These are phyloP conservation scores for Arxiozyma telluris DNA, from an alignment of 1,139 yeast species.

Conservation along the genomic window DNA sequence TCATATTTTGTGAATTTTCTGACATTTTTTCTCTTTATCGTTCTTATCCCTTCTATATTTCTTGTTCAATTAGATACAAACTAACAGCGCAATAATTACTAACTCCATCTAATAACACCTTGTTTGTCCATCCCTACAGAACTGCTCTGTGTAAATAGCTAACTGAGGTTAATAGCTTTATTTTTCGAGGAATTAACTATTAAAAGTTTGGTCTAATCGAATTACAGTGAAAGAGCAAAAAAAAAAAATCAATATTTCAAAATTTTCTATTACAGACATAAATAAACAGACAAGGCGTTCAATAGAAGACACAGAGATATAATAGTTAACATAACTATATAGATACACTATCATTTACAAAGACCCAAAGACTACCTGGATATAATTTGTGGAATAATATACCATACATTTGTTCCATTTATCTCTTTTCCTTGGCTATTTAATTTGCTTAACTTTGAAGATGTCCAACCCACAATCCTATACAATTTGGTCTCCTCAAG, in stretches of 20 bases:
- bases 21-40: neutral
- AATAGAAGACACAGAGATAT: no score
- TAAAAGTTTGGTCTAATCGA: neutral
- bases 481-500: conserved; percentile 95
- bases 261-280: no score
- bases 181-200: neutral
- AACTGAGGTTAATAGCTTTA: neutral
- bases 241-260: no score
- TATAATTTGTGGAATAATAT: neutral
- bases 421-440: neutral
- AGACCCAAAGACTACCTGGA: neutral
- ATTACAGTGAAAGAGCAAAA: neutral
- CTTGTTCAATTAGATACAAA: neutral
- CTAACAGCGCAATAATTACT: neutral
- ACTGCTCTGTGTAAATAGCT: neutral
- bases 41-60: neutral
- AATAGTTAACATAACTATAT: no score
- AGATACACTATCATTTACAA: neutral
- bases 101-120: neutral
- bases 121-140: no score
- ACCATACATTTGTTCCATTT: no score
- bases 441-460: neutral
- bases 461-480: conserved; percentile 45
- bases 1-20: neutral
- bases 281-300: neutral